A percentile compares a stretch with the other conserved stretches of the same genome.
Evolutionary conservation across 805 yeast genomes (phyloP).

Genomic region (Priceomyces castillae): DNA sequence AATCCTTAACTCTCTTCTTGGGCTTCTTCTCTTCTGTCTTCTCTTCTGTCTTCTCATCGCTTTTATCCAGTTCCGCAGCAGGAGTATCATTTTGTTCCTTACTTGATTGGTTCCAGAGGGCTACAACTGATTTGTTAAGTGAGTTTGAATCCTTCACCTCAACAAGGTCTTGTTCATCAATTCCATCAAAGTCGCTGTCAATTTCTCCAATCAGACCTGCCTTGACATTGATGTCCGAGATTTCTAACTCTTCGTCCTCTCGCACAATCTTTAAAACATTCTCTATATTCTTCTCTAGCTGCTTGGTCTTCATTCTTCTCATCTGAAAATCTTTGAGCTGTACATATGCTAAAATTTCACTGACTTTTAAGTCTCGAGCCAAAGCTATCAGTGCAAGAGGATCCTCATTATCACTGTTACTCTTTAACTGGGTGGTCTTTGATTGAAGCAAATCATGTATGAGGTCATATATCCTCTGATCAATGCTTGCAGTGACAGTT

Average conservation of each 20-base stretch:
- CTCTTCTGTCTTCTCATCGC: slow-evolving; percentile 10
- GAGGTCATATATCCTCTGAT: slow-evolving; percentile 54
- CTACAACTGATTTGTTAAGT: slow-evolving; percentile 74
- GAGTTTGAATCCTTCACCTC: slow-evolving; percentile 62
- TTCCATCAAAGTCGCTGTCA: slow-evolving; percentile 42
- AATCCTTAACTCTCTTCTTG: slow-evolving; percentile 54
- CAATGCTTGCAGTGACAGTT: slow-evolving; percentile 31
- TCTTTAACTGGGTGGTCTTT: slow-evolving; percentile 45
- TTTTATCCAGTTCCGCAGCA: slow-evolving; percentile 2
- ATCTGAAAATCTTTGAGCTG: slow-evolving; percentile 66
- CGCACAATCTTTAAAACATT: slow-evolving; percentile 53
- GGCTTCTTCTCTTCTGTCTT: slow-evolving; percentile 30
- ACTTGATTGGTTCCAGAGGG: slow-evolving; percentile 53
- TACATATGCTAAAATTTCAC: slow-evolving; percentile 55
- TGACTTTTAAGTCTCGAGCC: slow-evolving; percentile 54
- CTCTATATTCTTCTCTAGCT: slow-evolving; percentile 62
- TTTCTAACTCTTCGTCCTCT: slow-evolving; percentile 61
- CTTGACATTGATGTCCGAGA: slow-evolving; percentile 29
- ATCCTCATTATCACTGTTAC: slow-evolving; percentile 29
- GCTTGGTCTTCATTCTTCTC: slow-evolving; percentile 63
- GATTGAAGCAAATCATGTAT: slow-evolving; percentile 60
- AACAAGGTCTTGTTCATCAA: slow-evolving; percentile 52
- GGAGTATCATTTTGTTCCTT: slow-evolving; percentile 8
- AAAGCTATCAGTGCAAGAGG: slow-evolving; percentile 49
- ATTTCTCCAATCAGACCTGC: slow-evolving; percentile 22